These are phyloP conservation scores for Sphaerosporella brunnea DNA, from an alignment of 495 filamentous ascomycete genomes.

Conservation along the genomic window DNA sequence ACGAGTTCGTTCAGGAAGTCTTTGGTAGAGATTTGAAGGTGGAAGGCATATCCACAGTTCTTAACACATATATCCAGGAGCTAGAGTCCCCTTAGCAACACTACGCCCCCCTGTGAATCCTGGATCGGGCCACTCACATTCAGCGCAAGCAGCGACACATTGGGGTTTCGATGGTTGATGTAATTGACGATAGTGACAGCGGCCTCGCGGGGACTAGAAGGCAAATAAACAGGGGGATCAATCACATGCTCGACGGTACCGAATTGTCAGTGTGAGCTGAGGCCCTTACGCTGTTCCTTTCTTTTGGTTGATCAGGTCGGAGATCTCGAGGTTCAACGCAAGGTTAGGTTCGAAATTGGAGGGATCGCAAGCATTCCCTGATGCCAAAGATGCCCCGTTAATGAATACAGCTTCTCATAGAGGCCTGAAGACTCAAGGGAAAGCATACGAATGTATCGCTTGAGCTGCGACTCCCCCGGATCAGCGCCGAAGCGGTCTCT, in stretches of 20 bases:
- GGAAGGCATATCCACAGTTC: conserved; percentile 98
- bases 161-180: conserved; percentile 90
- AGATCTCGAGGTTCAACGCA: conserved; percentile 87
- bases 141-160: conserved; percentile 79
- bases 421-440: background rate
- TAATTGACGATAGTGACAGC: conserved; percentile 85
- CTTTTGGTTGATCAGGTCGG: conserved; percentile 92
- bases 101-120: background rate
- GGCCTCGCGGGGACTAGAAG: conserved; percentile 65
- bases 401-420: conserved; percentile 3
- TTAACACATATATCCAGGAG: conserved; percentile 98
- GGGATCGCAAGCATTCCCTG: conserved; percentile 81
- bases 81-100: conserved; percentile 26
- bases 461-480: conserved; percentile 63
- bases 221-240: background rate
- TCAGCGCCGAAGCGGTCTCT: conserved; percentile 84
- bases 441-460: conserved; percentile 72
- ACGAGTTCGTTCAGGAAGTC: conserved; percentile 98
- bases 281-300: conserved; percentile 68
- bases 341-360: conserved; percentile 96
- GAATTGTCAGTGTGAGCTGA: conserved; percentile 1
- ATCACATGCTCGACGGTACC: conserved; percentile 9
- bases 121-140: conserved; percentile 30
- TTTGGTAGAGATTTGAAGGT: conserved; percentile 95
- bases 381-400: conserved; percentile 3